Evolutionary conservation across 2,329 filamentous ascomycete species (phyloP), one percentile per base, ranked within the genome.

Genomic region (Aspergillus niger): DNA sequence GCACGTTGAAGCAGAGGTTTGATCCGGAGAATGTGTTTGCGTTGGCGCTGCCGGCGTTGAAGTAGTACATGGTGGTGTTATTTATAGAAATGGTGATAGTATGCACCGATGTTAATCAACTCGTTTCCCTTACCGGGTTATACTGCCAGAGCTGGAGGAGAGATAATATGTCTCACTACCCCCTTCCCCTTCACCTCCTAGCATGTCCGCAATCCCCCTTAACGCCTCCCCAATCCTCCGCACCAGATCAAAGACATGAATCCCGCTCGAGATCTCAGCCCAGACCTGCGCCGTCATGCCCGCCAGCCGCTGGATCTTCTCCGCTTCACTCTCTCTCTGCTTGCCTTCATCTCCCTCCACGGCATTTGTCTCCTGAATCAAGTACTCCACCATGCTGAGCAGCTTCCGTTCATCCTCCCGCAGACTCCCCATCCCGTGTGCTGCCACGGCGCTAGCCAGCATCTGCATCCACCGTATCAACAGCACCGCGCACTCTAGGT

Each of bases 181-280:
- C 10, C 28, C 10, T 30, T 11, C 8, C 28, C 28, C 10, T 8
- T 11, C 8, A 8, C 28, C 10, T 8, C 8, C 24, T 24, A 54
- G n/a, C 13, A 41, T 11, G 59, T 53, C 8, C 26, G 54, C 58
- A 48, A 63, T 61, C 2, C 43, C 55, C 13, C 39, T 47, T 47
- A 65, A 57, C 26, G 44, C 41, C 30, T 50, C 47, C 10, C 62
- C 63, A 24, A 66, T 65, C 44, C 62, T 49, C 3, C 54, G 55
- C 3, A 67, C 64, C 3, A 67, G 53, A 20, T 66, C 55, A 43
- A 63, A 67, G n/a, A 86, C 58, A 86, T 78, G 48, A 82, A 80
- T 0, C 1, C 73, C 73, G 44, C 72, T 69, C 54, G 71, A 71
- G 7, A 73, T 67, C 26, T 66, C 60, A 2, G 70, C 69, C 74